These are phyloP conservation scores for Oldenlandia corymbosa DNA, from an alignment of 257 asterid species.

Conservation along the genomic window DNA sequence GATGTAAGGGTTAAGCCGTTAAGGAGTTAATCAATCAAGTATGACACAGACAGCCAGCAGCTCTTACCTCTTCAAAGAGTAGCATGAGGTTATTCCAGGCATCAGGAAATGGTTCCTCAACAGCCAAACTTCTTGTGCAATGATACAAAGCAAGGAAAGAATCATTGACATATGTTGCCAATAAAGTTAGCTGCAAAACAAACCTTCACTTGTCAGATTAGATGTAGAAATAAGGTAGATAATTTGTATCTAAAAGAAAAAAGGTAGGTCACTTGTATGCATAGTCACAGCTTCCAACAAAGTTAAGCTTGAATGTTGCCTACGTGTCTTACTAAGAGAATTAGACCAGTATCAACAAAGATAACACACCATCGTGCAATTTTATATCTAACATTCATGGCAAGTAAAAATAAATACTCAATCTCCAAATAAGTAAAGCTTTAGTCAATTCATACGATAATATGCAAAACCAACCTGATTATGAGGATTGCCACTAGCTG, in stretches of 20 bases:
- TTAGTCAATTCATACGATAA: not conserved
- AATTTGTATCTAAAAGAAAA: too few species aligned
- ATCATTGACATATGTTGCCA: conserved; percentile 75
- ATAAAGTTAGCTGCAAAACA: conserved; percentile 64
- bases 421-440: not conserved
- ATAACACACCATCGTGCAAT: not conserved
- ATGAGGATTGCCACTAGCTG: conserved; percentile 89
- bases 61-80: conserved; percentile 74
- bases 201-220: not conserved
- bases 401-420: not conserved
- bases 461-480: conserved; percentile 54
- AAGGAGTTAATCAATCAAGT: not conserved
- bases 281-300: not conserved
- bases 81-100: conserved; percentile 82
- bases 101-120: conserved; percentile 91
- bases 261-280: too few species aligned
- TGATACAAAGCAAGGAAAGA: conserved; percentile 84
- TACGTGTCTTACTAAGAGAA: not conserved
- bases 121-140: conserved; percentile 76
- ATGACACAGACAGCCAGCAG: not conserved
- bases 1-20: not conserved
- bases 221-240: not conserved
- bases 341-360: not conserved
- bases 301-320: not conserved
- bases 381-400: not conserved